These are phyloP conservation scores for Fusarium verticillioides DNA, from an alignment of 2,329 filamentous ascomycete species.

Conservation along the genomic window DNA sequence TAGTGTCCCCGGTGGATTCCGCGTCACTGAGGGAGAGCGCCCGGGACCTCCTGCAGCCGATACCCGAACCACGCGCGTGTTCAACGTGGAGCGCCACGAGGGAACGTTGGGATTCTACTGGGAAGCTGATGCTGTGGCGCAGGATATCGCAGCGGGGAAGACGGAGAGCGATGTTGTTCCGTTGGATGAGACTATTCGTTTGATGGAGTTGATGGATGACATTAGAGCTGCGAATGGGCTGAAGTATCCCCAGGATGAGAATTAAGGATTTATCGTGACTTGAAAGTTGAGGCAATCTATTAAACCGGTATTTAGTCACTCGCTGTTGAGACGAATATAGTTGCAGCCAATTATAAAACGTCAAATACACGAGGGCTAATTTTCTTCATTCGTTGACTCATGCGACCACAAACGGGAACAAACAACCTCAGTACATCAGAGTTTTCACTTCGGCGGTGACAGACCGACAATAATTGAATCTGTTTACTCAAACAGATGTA, in stretches of 20 bases:
- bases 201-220: constrained; percentile 60
- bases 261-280: not conserved
- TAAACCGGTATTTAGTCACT: not conserved
- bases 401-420: not conserved
- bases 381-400: not conserved
- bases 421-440: not conserved
- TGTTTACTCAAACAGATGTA: not conserved
- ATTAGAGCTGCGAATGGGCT: constrained; percentile 45
- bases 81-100: constrained; percentile 13
- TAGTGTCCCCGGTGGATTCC: constrained; percentile 20
- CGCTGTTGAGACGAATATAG: not conserved
- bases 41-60: not conserved
- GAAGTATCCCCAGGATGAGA: constrained; percentile 16
- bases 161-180: constrained; percentile 57
- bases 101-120: constrained; percentile 20
- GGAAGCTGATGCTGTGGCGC: constrained; percentile 26
- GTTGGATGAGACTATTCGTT: constrained; percentile 56
- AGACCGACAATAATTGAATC: not conserved
- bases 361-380: no score
- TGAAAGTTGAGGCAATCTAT: not conserved
- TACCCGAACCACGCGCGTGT: not conserved
- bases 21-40: constrained; percentile 1
- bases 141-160: constrained; percentile 39
- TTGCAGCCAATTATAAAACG: not conserved
- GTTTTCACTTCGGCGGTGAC: not conserved